Conservation (phyloP, 305 asterid genomes). For the Plantago coronopus region DNA sequence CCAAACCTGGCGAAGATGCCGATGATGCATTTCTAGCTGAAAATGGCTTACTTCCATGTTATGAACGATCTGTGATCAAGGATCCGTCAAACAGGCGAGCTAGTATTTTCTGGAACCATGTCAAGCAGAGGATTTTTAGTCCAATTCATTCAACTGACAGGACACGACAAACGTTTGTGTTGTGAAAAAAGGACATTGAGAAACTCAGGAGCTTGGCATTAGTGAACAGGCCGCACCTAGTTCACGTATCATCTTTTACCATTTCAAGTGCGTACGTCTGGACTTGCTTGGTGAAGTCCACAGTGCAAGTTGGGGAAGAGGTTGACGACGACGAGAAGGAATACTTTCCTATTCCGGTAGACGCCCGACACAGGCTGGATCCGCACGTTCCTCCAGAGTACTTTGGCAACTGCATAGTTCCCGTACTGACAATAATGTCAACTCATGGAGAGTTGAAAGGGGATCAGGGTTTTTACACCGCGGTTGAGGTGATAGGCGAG, state of each 20-base stretch:
- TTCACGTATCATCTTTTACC: conserved; percentile 24
- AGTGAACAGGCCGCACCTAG: conserved; percentile 7
- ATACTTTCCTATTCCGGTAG: conserved; percentile 25
- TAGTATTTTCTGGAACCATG: conserved; percentile 7
- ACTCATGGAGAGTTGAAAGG: conserved; percentile 24
- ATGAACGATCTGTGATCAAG: conserved; percentile 10
- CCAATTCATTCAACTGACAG: conserved; percentile 19
- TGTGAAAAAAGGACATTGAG: conserved; percentile 14
- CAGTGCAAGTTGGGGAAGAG: background rate
- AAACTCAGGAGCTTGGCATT: conserved; percentile 29
- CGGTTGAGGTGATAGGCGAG: conserved; percentile 33
- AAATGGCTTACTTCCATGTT: background rate
- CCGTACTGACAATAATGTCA: background rate
- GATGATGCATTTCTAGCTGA: background rate
- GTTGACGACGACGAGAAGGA: conserved; percentile 20
- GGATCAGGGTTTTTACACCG: conserved; percentile 28
- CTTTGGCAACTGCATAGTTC: conserved; percentile 40
- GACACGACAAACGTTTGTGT: conserved; percentile 28
- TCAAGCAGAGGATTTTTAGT: background rate
- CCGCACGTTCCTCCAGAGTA: conserved; percentile 32
- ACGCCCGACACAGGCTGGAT: conserved; percentile 25
- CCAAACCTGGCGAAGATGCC: conserved; percentile 10
- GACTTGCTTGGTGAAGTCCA: conserved; percentile 28
- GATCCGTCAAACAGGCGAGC: background rate
- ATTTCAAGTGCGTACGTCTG: conserved; percentile 26